Conservation (phyloP, 345 rosid species). For the Sonneratia alba region DNA sequence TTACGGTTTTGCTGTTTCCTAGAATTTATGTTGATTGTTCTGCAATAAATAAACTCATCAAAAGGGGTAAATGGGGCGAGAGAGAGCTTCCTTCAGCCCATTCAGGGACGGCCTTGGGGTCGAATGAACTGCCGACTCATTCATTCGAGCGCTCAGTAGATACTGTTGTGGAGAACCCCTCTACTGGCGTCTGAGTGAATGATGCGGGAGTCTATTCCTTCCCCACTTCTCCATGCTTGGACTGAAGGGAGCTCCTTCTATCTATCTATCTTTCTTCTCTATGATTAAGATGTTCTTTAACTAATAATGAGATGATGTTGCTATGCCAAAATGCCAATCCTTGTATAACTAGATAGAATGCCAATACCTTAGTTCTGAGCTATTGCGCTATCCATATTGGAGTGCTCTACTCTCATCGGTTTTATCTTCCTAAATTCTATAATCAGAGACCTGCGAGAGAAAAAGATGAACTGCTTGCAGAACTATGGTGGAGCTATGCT, state of each 20-base stretch:
- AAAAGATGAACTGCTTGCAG: no score
- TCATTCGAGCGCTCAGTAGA: slow-evolving; percentile 60
- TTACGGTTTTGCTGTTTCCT: background rate
- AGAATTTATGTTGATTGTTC: background rate
- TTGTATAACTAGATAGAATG: no score
- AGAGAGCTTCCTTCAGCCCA: slow-evolving; percentile 91
- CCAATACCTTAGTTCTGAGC: no score
- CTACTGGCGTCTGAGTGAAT: slow-evolving; percentile 78
- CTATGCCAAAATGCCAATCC: no score
- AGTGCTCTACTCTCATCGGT: no score
- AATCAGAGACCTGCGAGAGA: no score
- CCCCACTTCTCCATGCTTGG: slow-evolving; percentile 78
- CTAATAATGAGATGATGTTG: no score
- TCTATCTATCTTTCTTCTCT: background rate
- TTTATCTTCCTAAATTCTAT: no score
- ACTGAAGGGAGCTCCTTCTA: slow-evolving; percentile 99
- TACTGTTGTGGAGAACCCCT: background rate
- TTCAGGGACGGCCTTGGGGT: slow-evolving; percentile 51
- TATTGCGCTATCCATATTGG: no score
- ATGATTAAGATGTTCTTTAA: no score
- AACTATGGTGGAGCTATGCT: no score
- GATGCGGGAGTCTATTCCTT: slow-evolving; percentile 88
- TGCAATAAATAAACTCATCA: background rate
- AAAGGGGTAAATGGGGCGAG: slow-evolving; percentile 16
- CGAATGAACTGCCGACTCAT: slow-evolving; percentile 96